A percentile compares a stretch with the other conserved stretches of the same genome.
Conservation (phyloP, 139 green algal species). For the Asterochloris sp. region DNA sequence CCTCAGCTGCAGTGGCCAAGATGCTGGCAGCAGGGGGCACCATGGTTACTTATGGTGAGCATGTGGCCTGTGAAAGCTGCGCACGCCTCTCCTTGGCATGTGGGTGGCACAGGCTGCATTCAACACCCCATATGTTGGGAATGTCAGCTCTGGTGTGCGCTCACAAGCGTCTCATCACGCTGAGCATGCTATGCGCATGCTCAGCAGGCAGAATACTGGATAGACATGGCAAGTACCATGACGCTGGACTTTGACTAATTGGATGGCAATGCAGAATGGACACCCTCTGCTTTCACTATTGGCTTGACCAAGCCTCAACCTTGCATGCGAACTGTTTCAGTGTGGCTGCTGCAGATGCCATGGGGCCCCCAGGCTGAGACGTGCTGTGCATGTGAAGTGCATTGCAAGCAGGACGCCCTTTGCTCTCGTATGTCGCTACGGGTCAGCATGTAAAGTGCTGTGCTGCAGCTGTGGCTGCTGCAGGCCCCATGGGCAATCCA, state of each 20-base stretch:
- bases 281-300: too few relatives aligned
- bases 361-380: background rate
- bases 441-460: background rate
- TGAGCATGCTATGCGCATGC: background rate
- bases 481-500: background rate
- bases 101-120: background rate
- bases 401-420: too few relatives aligned
- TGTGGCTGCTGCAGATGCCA: background rate
- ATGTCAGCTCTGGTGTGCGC: background rate
- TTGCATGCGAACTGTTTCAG: too few relatives aligned
- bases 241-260: too few relatives aligned
- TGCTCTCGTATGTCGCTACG: too few relatives aligned
- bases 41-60: conserved; percentile 1
- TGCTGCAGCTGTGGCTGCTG: background rate
- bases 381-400: too few relatives aligned
- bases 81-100: background rate
- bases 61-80: background rate
- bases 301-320: too few relatives aligned
- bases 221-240: too few relatives aligned
- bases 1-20: conserved; percentile 51
- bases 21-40: conserved; percentile 37
- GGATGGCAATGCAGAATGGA: too few relatives aligned
- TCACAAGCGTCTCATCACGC: background rate
- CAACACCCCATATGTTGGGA: background rate
- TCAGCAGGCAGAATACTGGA: too few relatives aligned